A percentile compares a stretch with the other conserved stretches of the same genome.
phyloP scores from a whole-genome alignment of 768 basidiomycete species.

The Collybia sp. region DNA sequence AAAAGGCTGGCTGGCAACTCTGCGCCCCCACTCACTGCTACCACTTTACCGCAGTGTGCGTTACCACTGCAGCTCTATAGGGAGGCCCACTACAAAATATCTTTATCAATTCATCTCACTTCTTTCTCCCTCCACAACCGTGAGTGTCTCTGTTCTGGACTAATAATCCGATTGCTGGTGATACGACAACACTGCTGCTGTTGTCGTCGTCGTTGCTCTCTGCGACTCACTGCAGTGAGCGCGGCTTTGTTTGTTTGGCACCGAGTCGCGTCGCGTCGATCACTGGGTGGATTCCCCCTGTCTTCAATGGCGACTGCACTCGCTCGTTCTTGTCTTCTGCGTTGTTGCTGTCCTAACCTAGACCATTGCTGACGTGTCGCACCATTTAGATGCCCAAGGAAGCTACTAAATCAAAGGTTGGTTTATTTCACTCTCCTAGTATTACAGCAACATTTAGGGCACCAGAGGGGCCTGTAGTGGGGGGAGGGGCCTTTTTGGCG shows the following conservation, averaged over 20 bases:
- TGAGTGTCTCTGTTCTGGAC: background rate
- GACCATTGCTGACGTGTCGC: constrained; percentile 1
- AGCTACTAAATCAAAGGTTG: constrained; percentile 63
- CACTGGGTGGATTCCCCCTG: background rate
- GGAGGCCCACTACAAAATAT: background rate
- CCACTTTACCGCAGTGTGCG: background rate
- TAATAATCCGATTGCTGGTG: background rate
- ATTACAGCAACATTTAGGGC: constrained; percentile 12
- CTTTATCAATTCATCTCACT: background rate
- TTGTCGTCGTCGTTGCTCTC: background rate
- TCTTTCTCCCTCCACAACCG: background rate
- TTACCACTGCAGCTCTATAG: background rate
- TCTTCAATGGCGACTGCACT: background rate
- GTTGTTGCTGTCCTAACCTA: background rate
- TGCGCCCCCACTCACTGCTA: background rate
- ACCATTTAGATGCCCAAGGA: constrained; percentile 71
- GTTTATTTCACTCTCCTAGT: constrained; percentile 17
- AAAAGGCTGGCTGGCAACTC: background rate
- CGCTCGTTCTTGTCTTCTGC: background rate
- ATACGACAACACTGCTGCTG: background rate
- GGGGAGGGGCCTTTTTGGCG: constrained; percentile 1
- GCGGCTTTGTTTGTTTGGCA: background rate
- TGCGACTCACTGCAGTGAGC: background rate
- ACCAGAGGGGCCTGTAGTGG: background rate
- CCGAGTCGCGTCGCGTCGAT: background rate